Percentiles rank a stretch among this genome's conserved stretches.
Evolutionary conservation across 2,329 filamentous ascomycete genomes (phyloP).

Genomic region (Zasmidium cellare): DNA sequence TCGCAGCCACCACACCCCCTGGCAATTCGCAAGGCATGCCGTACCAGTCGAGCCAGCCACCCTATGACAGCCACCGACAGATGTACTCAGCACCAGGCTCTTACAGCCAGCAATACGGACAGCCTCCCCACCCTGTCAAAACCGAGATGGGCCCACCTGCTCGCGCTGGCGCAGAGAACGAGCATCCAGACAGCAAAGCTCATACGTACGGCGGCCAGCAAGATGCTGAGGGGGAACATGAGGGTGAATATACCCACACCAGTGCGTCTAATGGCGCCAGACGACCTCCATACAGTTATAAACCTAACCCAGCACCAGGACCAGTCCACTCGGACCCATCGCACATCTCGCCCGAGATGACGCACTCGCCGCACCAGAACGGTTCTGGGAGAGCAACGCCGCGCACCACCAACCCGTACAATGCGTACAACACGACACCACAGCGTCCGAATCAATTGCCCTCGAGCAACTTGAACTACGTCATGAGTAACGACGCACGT

Average conservation of each 20-base stretch:
- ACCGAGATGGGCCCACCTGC: constrained; percentile 86
- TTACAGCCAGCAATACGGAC: constrained; percentile 54
- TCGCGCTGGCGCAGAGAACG: constrained; percentile 58
- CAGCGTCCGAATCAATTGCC: constrained; percentile 66
- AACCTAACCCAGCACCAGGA: constrained; percentile 61
- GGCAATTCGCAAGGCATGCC: constrained; percentile 73
- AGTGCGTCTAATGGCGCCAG: constrained; percentile 69
- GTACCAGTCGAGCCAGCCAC: constrained; percentile 66
- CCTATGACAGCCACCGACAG: constrained; percentile 74
- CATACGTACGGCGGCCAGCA: constrained; percentile 54
- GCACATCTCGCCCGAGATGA: constrained; percentile 80
- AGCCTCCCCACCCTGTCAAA: constrained; percentile 66
- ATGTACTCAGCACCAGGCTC: constrained; percentile 74
- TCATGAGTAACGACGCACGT: constrained; percentile 70
- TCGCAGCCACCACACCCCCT: constrained; percentile 78
- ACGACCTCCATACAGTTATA: constrained; percentile 77
- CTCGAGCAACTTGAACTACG: constrained; percentile 82
- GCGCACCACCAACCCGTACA: constrained; percentile 73
- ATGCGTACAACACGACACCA: constrained; percentile 72
- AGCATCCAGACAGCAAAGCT: constrained; percentile 66
- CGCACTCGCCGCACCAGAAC: constrained; percentile 78
- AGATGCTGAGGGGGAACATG: constrained; percentile 43
- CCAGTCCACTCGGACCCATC: constrained; percentile 69
- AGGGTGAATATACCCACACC: constrained; percentile 82
- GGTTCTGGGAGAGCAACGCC: constrained; percentile 83